Evolutionary conservation across 192 early-diverging fungal species (phyloP).

Genomic region (Haplosporangium gracile): DNA sequence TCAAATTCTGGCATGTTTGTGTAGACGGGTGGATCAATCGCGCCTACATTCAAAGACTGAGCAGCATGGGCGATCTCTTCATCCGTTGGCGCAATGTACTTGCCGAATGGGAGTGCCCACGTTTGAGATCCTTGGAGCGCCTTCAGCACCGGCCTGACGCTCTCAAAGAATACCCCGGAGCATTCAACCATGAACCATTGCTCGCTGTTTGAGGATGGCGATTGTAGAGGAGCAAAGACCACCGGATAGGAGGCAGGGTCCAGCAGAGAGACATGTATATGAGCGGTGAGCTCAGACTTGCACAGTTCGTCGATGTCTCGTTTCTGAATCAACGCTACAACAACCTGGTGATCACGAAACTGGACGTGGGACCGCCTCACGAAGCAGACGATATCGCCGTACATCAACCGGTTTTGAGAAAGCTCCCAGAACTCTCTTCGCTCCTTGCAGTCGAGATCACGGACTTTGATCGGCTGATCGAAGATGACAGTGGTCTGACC

Average conservation of each 20-base stretch:
- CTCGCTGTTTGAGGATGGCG: background rate
- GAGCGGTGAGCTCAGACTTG: background rate
- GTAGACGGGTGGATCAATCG: slow-evolving; percentile 36
- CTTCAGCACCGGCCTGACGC: slow-evolving; percentile 28
- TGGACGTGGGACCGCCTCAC: background rate
- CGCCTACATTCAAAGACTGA: background rate
- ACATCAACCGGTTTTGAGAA: background rate
- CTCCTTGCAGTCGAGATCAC: background rate
- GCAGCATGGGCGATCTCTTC: background rate
- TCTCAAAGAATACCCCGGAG: slow-evolving; percentile 27
- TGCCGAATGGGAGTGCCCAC: slow-evolving; percentile 34
- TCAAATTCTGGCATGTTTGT: slow-evolving; percentile 26
- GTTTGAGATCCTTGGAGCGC: slow-evolving; percentile 21
- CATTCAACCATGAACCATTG: slow-evolving; percentile 43
- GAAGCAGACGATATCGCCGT: background rate
- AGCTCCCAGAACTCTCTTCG: background rate
- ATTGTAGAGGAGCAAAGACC: background rate
- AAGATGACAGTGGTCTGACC: slow-evolving; percentile 13
- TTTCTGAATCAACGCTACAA: background rate
- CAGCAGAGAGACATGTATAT: background rate
- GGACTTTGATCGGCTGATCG: background rate
- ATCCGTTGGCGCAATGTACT: slow-evolving; percentile 38
- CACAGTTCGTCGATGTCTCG: background rate
- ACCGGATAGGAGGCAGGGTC: background rate
- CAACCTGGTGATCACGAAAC: background rate